These are phyloP conservation scores for Mycena vulgaris DNA, from an alignment of 768 basidiomycete genomes.

Conservation along the genomic window DNA sequence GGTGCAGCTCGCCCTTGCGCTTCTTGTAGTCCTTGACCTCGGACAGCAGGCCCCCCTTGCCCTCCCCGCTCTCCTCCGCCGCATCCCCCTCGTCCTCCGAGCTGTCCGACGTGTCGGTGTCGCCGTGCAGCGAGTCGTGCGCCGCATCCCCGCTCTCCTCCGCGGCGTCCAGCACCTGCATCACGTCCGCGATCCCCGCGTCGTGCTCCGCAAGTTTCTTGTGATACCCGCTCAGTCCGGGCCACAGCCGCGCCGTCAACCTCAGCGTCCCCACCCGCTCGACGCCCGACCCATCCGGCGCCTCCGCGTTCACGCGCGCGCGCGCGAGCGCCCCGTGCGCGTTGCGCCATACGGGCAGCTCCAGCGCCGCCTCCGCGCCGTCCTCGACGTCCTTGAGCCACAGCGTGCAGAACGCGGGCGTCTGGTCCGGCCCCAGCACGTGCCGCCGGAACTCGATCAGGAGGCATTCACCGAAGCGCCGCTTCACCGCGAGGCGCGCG, in stretches of 20 bases:
- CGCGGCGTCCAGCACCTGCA: constrained; percentile 60
- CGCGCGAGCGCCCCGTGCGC: constrained; percentile 35
- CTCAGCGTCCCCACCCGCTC: constrained; percentile 50
- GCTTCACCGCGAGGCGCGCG: constrained; percentile 56
- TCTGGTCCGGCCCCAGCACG: constrained; percentile 51
- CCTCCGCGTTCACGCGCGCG: constrained; percentile 36
- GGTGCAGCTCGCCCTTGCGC: constrained; percentile 61
- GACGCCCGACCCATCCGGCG: constrained; percentile 37
- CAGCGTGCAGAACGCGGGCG: constrained; percentile 54
- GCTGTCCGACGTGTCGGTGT: constrained; percentile 37
- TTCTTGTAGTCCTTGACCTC: constrained; percentile 60
- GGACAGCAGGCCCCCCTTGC: constrained; percentile 42
- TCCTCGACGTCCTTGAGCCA: constrained; percentile 60
- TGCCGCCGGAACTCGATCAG: constrained; percentile 55
- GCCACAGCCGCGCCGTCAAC: constrained; percentile 57
- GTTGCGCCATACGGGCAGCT: constrained; percentile 35
- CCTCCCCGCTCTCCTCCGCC: neutral
- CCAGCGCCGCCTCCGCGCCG: constrained; percentile 27
- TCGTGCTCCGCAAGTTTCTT: constrained; percentile 53
- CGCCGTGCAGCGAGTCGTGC: constrained; percentile 44
- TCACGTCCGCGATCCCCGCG: constrained; percentile 54
- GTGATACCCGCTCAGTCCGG: constrained; percentile 62
- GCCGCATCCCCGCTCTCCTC: constrained; percentile 48
- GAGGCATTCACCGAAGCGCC: constrained; percentile 58
- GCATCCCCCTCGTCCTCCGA: constrained; percentile 41